Conservation (phyloP, 495 filamentous ascomycete species). For the Aspergillus hancockii region DNA sequence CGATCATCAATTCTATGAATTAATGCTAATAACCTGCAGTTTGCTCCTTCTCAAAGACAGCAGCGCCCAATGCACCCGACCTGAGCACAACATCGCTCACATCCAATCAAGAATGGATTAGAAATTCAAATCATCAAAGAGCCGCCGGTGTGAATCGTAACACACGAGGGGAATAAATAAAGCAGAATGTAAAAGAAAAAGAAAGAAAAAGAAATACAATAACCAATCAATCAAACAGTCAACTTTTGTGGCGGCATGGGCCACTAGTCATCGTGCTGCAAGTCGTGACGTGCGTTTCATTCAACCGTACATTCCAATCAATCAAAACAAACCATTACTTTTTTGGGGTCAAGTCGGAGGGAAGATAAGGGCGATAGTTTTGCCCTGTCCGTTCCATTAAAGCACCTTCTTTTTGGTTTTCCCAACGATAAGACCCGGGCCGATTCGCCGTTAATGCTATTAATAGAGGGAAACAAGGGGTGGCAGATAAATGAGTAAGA, state of each 20-base stretch:
- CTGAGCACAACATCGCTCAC: not conserved
- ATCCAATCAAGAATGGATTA: slow-evolving; percentile 4
- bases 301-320: slow-evolving; percentile 8
- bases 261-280: slow-evolving; percentile 13
- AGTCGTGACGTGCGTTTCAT: slow-evolving; percentile 25
- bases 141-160: slow-evolving; percentile 17
- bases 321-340: not conserved
- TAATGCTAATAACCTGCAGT: not conserved
- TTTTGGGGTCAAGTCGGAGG: slow-evolving; percentile 2
- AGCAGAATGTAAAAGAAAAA: slow-evolving; percentile 6
- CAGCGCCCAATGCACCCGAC: not conserved
- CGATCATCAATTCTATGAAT: not conserved
- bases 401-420: slow-evolving; percentile 11
- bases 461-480: slow-evolving; percentile 8
- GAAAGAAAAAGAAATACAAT: slow-evolving; percentile 1
- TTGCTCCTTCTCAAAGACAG: too few relatives aligned
- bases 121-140: slow-evolving; percentile 1
- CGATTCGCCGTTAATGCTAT: slow-evolving; percentile 36
- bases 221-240: slow-evolving; percentile 6
- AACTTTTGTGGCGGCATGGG: slow-evolving; percentile 11
- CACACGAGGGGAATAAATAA: slow-evolving; percentile 18
- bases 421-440: slow-evolving; percentile 36
- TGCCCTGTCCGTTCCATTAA: slow-evolving; percentile 6
- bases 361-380: slow-evolving; percentile 1
- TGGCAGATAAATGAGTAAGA: not conserved